Conservation (phyloP, 768 basidiomycete genomes). For the Termitomyces sp. region DNA sequence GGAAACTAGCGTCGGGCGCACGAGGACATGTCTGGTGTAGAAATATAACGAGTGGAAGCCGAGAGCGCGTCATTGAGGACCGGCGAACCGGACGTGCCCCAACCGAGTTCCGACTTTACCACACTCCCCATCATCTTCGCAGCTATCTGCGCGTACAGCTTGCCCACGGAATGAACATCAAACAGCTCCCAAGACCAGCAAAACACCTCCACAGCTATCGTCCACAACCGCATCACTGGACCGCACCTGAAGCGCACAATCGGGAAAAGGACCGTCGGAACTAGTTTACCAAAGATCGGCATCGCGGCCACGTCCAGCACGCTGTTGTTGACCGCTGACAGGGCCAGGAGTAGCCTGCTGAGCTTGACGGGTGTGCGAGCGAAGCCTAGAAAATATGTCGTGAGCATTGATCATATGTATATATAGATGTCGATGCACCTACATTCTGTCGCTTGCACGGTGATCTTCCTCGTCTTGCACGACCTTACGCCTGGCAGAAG, state of each 20-base stretch:
- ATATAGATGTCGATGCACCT: slow-evolving; percentile 28
- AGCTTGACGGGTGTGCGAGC: slow-evolving; percentile 81
- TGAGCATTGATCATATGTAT: slow-evolving; percentile 13
- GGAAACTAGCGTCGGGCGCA: background rate
- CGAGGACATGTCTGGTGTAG: slow-evolving; percentile 8
- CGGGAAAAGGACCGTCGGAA: slow-evolving; percentile 22
- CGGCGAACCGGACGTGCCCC: slow-evolving; percentile 39
- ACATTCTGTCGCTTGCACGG: slow-evolving; percentile 80
- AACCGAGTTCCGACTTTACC: slow-evolving; percentile 25
- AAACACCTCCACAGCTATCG: slow-evolving; percentile 38
- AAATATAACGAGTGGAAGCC: slow-evolving; percentile 24
- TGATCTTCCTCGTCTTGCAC: slow-evolving; percentile 85
- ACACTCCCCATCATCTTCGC: slow-evolving; percentile 20
- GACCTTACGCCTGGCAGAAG: slow-evolving; percentile 66
- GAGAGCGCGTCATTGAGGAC: slow-evolving; percentile 21
- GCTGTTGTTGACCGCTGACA: slow-evolving; percentile 38
- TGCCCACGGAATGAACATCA: slow-evolving; percentile 29
- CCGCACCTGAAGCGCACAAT: slow-evolving; percentile 40
- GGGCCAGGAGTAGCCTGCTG: slow-evolving; percentile 56
- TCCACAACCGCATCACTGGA: slow-evolving; percentile 43
- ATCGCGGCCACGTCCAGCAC: slow-evolving; percentile 40
- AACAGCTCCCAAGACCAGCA: slow-evolving; percentile 23
- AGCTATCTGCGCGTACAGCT: slow-evolving; percentile 16
- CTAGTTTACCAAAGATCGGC: slow-evolving; percentile 50
- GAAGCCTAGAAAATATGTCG: slow-evolving; percentile 48